Evolutionary conservation across 345 rosid species (phyloP).

Genomic region (Eucalyptus paniculata): DNA sequence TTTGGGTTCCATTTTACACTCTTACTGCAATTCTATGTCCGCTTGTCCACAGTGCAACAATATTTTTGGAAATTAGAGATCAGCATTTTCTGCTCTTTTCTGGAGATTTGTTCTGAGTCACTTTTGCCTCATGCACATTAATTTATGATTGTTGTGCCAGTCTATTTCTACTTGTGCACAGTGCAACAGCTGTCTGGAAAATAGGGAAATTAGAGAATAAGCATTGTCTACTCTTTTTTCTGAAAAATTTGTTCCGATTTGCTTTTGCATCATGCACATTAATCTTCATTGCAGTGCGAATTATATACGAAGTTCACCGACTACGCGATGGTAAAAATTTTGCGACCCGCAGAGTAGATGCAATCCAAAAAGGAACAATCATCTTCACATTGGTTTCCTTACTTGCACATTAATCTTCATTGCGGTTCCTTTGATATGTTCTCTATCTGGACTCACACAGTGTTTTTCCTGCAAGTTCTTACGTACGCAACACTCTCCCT

Average conservation of each 20-base stretch:
- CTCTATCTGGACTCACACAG: too few relatives aligned
- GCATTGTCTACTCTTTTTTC: neutral
- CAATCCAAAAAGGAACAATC: conserved; percentile 72
- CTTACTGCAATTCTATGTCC: neutral
- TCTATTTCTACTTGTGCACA: neutral
- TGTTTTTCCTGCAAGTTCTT: too few relatives aligned
- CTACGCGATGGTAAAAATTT: conserved; percentile 88
- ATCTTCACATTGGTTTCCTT: conserved; percentile 75
- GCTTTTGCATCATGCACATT: neutral
- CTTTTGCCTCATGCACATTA: neutral
- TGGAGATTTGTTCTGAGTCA: neutral
- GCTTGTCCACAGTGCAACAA: neutral
- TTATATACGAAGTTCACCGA: conserved; percentile 63
- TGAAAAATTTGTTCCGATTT: neutral
- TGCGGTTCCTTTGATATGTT: too few relatives aligned
- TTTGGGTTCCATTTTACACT: neutral
- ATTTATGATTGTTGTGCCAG: neutral
- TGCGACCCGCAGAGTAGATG: conserved; percentile 82
- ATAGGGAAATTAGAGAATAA: neutral
- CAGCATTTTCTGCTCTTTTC: neutral
- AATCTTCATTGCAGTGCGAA: conserved; percentile 47
- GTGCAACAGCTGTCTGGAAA: neutral
- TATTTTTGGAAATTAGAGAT: neutral
- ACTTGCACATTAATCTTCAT: too few relatives aligned
- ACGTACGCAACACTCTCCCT: too few relatives aligned